Percentiles rank a stretch among this genome's conserved stretches.
These are phyloP conservation scores for Fallopia convolvulus DNA, from an alignment of 148 eudicot species.

Conservation along the genomic window DNA sequence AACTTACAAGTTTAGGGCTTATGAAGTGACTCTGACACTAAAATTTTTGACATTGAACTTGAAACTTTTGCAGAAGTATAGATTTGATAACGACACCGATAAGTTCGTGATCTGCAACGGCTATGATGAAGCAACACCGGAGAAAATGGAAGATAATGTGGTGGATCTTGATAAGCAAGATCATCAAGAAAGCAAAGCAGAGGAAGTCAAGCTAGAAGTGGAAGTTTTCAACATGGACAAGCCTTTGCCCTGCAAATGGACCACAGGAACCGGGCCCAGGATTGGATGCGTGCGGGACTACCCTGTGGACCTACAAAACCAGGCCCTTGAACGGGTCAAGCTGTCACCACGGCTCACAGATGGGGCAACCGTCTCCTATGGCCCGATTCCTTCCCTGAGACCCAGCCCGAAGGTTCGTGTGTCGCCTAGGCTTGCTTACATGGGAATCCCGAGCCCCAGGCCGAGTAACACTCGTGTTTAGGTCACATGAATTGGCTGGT, in stretches of 20 bases:
- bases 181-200: constrained; percentile 6
- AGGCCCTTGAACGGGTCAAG: constrained; percentile 71
- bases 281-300: constrained; percentile 85
- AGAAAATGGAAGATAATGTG: neutral
- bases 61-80: constrained; percentile 1
- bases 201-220: neutral
- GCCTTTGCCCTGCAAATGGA: constrained; percentile 68
- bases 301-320: constrained; percentile 62
- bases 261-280: constrained; percentile 65
- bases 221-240: constrained; percentile 22
- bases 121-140: neutral
- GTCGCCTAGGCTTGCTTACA: constrained; percentile 36
- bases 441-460: constrained; percentile 13
- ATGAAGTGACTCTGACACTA: neutral
- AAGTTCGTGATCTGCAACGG: constrained; percentile 5
- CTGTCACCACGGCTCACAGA: constrained; percentile 55
- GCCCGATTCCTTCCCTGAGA: constrained; percentile 33
- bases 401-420: constrained; percentile 33
- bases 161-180: neutral
- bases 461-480: neutral
- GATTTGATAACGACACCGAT: neutral
- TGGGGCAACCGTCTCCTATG: constrained; percentile 18
- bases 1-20: neutral
- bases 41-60: neutral
- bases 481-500: neutral